Evolutionary conservation across 371 early-diverging fungal genomes (phyloP).

Genomic region (Mortierella sp.): DNA sequence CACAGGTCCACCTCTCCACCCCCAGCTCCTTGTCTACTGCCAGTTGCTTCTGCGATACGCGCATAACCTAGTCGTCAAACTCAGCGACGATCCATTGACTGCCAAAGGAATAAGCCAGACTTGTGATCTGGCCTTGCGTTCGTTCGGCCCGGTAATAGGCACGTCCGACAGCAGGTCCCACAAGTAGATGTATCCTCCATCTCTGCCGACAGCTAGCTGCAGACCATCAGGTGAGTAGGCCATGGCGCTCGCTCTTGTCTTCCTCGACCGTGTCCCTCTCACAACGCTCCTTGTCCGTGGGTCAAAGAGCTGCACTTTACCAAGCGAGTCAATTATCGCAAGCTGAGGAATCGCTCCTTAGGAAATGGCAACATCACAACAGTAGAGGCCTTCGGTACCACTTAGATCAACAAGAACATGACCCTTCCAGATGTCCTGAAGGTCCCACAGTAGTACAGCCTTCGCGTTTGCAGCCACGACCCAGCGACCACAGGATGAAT

Average conservation of each 20-base stretch:
- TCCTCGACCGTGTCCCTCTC: background rate
- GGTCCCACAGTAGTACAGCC: background rate
- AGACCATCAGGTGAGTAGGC: background rate
- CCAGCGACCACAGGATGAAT: background rate
- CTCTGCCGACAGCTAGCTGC: background rate
- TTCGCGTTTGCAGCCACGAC: background rate
- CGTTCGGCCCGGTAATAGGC: background rate
- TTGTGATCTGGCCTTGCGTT: background rate
- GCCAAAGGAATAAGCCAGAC: background rate
- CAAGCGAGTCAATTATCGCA: background rate
- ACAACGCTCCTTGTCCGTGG: background rate
- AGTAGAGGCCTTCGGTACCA: background rate
- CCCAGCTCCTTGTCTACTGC: background rate
- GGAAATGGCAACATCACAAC: background rate
- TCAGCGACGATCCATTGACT: background rate
- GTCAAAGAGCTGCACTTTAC: background rate
- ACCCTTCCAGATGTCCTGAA: background rate
- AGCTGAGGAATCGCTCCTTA: background rate
- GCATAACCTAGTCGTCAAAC: background rate
- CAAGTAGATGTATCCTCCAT: background rate
- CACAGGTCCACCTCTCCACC: background rate
- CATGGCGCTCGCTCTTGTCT: background rate
- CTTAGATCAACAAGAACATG: background rate
- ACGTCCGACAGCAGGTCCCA: background rate
- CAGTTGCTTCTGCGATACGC: background rate